Evolutionary conservation across 345 rosid species (phyloP).

Genomic region (Brassica cretica): DNA sequence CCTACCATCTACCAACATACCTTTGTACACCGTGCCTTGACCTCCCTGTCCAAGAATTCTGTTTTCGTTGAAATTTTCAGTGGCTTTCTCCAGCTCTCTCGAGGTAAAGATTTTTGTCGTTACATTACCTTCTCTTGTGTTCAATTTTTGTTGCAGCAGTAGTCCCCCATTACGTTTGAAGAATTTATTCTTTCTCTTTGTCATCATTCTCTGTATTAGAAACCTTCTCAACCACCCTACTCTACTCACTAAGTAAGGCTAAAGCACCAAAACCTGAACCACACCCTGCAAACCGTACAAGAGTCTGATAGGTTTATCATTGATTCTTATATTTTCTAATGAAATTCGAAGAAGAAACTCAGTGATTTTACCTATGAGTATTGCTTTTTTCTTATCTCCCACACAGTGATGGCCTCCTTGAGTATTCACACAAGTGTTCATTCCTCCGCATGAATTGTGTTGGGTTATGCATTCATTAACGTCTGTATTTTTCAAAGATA

Average conservation of each 20-base stretch:
- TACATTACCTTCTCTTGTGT: background rate
- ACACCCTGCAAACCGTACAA: slow-evolving; percentile 14
- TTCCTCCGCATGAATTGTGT: no score
- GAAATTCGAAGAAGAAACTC: no score
- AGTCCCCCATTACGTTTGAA: background rate
- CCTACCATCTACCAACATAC: no score
- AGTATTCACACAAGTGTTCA: no score
- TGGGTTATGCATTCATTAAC: no score
- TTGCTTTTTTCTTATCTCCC: no score
- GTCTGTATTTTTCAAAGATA: no score
- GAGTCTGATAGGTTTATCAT: background rate
- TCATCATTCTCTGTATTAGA: background rate
- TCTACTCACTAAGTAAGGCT: background rate
- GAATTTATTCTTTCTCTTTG: slow-evolving; percentile 23
- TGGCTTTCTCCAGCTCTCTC: background rate
- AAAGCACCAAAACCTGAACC: slow-evolving; percentile 18
- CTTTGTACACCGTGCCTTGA: no score
- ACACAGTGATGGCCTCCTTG: no score
- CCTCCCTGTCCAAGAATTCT: background rate
- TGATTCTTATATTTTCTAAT: no score
- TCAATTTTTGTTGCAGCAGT: slow-evolving; percentile 36
- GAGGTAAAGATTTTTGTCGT: background rate
- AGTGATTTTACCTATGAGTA: no score
- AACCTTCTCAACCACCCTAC: slow-evolving; percentile 10
- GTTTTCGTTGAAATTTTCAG: background rate